Percentiles rank a stretch among this genome's conserved stretches.
Conservation (phyloP, 768 basidiomycete genomes). For the Russula sp. region DNA sequence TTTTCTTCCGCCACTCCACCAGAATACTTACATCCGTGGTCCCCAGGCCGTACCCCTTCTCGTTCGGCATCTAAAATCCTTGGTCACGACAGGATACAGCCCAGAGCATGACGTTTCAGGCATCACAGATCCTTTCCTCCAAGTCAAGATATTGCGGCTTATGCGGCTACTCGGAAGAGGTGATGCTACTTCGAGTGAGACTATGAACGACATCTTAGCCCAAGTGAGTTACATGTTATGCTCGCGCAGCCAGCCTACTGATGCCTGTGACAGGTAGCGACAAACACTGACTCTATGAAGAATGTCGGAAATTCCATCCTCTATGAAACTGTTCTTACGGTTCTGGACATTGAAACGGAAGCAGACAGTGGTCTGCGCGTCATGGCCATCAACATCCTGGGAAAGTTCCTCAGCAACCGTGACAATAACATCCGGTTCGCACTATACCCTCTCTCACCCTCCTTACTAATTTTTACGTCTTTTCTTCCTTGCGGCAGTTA, state of each 20-base stretch:
- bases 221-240: conserved; percentile 45
- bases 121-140: conserved; percentile 93
- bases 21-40: conserved; percentile 10
- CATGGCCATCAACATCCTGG: conserved; percentile 99
- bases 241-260: neutral
- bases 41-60: conserved; percentile 84
- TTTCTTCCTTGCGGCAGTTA: conserved; percentile 47
- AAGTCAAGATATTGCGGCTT: conserved; percentile 87
- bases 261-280: conserved; percentile 68
- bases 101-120: conserved; percentile 99
- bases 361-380: conserved; percentile 93
- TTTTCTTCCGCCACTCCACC: conserved; percentile 6
- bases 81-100: conserved; percentile 94
- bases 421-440: conserved; percentile 97
- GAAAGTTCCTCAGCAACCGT: conserved; percentile 94
- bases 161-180: conserved; percentile 83
- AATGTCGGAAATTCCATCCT: conserved; percentile 98
- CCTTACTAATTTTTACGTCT: neutral
- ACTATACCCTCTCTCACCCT: neutral
- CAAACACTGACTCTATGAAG: conserved; percentile 95
- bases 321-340: conserved; percentile 94
- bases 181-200: conserved; percentile 81
- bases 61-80: conserved; percentile 89
- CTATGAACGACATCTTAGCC: conserved; percentile 97
- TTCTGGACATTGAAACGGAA: conserved; percentile 78